Conservation (phyloP, 225 moss, liverwort and hornwort species). For the Pleurozium schreberi region DNA sequence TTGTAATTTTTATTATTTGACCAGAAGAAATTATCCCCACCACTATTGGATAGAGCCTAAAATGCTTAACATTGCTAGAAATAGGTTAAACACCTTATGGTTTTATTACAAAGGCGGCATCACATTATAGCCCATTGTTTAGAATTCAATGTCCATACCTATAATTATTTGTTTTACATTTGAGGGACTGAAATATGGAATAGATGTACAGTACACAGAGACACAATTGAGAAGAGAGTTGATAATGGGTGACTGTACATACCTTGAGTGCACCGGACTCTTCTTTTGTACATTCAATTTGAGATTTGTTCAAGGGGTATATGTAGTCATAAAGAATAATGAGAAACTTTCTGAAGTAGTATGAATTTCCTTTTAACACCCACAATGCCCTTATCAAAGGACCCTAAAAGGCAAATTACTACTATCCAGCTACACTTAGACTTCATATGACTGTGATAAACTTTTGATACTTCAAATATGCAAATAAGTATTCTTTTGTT, state of each 20-base stretch:
- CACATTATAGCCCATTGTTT: not conserved
- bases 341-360: not conserved
- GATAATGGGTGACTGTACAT: not conserved
- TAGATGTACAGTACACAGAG: not conserved
- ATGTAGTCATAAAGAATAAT: not conserved
- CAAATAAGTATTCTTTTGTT: not conserved
- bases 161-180: not conserved
- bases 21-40: too few species aligned
- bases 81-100: too few species aligned
- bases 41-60: too few species aligned
- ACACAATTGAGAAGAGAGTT: not conserved
- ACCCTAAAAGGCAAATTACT: not conserved
- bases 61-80: too few species aligned
- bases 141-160: not conserved
- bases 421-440: not conserved
- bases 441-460: not conserved
- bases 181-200: not conserved
- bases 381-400: not conserved
- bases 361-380: not conserved
- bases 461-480: too few species aligned
- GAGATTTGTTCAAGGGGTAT: not conserved
- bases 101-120: not conserved
- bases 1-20: too few species aligned
- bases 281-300: not conserved
- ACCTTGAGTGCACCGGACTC: too few species aligned